phyloP scores from a whole-genome alignment of 371 early-diverging fungal species.

The Rhizomucor pusillus region DNA sequence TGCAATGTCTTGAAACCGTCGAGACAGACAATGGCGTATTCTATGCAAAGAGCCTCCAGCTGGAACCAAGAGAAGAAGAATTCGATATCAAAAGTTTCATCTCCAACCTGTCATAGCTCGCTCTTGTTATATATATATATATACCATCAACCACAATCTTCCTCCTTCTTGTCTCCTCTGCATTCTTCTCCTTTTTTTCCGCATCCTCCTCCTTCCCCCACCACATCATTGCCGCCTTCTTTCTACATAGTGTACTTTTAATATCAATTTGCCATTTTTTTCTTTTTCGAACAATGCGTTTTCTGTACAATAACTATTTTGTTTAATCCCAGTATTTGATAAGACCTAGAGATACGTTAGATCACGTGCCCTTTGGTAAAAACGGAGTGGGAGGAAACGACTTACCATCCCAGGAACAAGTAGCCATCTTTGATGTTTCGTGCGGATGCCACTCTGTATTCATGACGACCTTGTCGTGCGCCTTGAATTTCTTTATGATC shows the following conservation, averaged over 20 bases:
- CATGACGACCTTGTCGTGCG: constrained; percentile 89
- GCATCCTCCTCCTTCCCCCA: too few species aligned
- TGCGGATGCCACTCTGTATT: constrained; percentile 94
- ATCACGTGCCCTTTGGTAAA: not conserved
- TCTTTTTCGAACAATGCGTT: too few species aligned
- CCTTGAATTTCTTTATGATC: constrained; percentile 82
- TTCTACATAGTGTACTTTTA: too few species aligned
- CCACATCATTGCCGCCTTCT: too few species aligned
- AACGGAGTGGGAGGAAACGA: too few species aligned
- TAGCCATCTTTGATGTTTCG: constrained; percentile 89
- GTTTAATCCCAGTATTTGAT: not conserved
- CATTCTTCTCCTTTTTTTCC: too few species aligned
- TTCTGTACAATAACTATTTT: too few species aligned
- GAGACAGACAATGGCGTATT: constrained; percentile 40
- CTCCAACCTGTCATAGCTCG: constrained; percentile 12
- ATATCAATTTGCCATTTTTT: too few species aligned
- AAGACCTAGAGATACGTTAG: not conserved
- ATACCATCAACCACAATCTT: too few species aligned
- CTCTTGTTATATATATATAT: too few species aligned
- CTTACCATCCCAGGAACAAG: constrained; percentile 95
- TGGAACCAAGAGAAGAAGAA: constrained; percentile 47
- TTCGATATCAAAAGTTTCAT: constrained; percentile 23
- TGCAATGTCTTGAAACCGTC: constrained; percentile 30
- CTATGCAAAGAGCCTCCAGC: constrained; percentile 36
- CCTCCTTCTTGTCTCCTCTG: too few species aligned